Conservation (phyloP, 805 yeast species). For the Ogataea neopini region DNA sequence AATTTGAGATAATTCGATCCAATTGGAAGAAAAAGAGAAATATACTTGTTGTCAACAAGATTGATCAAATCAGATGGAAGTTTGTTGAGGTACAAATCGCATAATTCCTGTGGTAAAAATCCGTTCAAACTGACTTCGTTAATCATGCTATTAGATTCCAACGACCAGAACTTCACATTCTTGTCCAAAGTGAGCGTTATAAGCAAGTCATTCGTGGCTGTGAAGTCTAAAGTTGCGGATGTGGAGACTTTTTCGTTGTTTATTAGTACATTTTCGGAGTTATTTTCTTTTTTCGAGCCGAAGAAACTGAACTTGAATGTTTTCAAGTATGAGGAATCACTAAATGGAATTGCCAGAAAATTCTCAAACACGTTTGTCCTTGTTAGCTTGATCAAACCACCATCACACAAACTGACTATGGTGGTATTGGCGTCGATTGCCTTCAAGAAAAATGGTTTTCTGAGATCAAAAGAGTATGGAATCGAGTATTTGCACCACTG, state of each 20-base stretch:
- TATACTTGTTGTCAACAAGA: constrained; percentile 10
- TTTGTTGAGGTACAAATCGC: constrained; percentile 19
- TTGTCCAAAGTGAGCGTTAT: constrained; percentile 55
- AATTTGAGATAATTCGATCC: constrained; percentile 25
- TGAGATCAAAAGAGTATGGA: constrained; percentile 63
- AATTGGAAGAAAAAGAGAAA: constrained; percentile 31
- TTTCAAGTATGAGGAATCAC: constrained; percentile 50
- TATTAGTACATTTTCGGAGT: constrained; percentile 22
- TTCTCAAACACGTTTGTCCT: constrained; percentile 29
- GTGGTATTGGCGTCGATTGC: constrained; percentile 46
- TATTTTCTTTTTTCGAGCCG: constrained; percentile 9
- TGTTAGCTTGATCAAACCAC: constrained; percentile 64
- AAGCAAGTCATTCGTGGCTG: constrained; percentile 15
- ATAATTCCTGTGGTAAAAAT: constrained; percentile 24
- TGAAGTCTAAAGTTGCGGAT: constrained; percentile 25
- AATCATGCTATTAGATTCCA: constrained; percentile 35
- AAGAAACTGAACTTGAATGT: constrained; percentile 33
- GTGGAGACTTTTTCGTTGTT: constrained; percentile 25
- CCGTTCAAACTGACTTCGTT: constrained; percentile 26
- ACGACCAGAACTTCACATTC: constrained; percentile 60
- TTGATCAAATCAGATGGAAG: constrained; percentile 23
- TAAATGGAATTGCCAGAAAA: constrained; percentile 41
- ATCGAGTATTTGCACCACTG: constrained; percentile 69
- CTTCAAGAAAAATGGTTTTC: constrained; percentile 54
- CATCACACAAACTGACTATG: constrained; percentile 69